Evolutionary conservation across 371 early-diverging fungal species (phyloP).

Genomic region (Mucor indicus): DNA sequence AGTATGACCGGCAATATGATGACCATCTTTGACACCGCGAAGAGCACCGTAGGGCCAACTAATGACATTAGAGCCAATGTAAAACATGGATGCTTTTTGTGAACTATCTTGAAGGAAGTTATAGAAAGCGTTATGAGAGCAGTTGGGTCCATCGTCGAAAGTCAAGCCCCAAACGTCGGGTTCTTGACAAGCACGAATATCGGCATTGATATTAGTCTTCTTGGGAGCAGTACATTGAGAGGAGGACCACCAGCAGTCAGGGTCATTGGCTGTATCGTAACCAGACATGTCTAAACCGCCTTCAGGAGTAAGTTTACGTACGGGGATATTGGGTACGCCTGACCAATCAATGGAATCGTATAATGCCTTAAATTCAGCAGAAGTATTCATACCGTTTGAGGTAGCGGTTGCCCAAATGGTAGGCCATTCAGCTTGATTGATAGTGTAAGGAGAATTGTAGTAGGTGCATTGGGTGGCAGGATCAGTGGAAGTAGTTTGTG

Average conservation of each 20-base stretch:
- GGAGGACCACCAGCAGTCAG: constrained; percentile 45
- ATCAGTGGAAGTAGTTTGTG: constrained; percentile 34
- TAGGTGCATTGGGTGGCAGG: constrained; percentile 28
- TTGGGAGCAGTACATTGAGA: constrained; percentile 34
- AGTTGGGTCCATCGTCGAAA: constrained; percentile 49
- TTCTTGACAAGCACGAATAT: constrained; percentile 37
- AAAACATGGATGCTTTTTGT: constrained; percentile 46
- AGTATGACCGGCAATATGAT: constrained; percentile 47
- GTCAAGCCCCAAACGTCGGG: constrained; percentile 44
- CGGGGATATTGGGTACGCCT: constrained; percentile 28
- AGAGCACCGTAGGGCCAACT: constrained; percentile 48
- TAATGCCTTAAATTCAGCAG: constrained; percentile 31
- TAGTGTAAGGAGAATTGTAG: constrained; percentile 17
- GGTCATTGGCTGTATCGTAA: constrained; percentile 31
- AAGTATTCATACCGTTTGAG: constrained; percentile 36
- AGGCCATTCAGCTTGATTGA: constrained; percentile 29
- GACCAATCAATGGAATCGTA: constrained; percentile 42
- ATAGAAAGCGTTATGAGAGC: constrained; percentile 51
- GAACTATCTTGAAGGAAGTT: constrained; percentile 32
- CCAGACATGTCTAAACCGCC: constrained; percentile 31
- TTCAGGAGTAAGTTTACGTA: constrained; percentile 17
- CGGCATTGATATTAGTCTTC: constrained; percentile 24
- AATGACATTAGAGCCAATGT: constrained; percentile 45
- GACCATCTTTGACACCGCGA: constrained; percentile 48
- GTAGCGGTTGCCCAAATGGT: constrained; percentile 37